phyloP scores from a whole-genome alignment of 163 green algal species.

The Scenedesmus sp. region DNA sequence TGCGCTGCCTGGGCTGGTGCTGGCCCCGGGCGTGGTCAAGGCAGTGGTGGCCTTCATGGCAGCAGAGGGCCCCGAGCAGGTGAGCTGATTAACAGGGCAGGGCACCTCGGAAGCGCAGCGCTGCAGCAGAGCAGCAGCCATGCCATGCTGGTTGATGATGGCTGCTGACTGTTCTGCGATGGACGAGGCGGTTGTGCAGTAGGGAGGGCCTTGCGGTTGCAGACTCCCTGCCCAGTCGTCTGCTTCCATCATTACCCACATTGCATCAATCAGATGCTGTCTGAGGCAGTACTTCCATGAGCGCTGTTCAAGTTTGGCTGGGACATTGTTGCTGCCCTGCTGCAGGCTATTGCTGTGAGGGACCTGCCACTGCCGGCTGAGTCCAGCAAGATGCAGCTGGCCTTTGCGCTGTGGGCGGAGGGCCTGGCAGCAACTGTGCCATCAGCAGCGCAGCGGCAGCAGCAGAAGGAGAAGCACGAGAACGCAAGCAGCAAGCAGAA shows the following conservation, averaged over 20 bases:
- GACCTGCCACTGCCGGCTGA: slow-evolving; percentile 52
- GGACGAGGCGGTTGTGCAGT: no score
- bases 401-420: slow-evolving; percentile 52
- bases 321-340: not conserved
- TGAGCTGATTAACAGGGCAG: not conserved
- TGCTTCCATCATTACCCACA: no score
- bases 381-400: slow-evolving; percentile 48
- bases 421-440: slow-evolving; percentile 33
- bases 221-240: no score
- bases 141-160: no score
- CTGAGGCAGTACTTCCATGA: not conserved
- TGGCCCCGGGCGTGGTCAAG: slow-evolving; percentile 11
- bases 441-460: not conserved
- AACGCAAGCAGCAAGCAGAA: not conserved
- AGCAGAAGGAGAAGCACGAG: not conserved
- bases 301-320: not conserved
- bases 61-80: slow-evolving; percentile 27
- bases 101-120: no score
- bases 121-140: no score
- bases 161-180: no score
- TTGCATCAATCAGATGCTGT: no score
- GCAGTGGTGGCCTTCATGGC: slow-evolving; percentile 28
- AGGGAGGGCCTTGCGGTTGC: no score
- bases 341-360: slow-evolving; percentile 46
- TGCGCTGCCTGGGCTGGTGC: slow-evolving; percentile 49